A percentile compares a stretch with the other conserved stretches of the same genome.
Conservation (phyloP, 2,329 filamentous ascomycete genomes). For the Trichoderma gracile region DNA sequence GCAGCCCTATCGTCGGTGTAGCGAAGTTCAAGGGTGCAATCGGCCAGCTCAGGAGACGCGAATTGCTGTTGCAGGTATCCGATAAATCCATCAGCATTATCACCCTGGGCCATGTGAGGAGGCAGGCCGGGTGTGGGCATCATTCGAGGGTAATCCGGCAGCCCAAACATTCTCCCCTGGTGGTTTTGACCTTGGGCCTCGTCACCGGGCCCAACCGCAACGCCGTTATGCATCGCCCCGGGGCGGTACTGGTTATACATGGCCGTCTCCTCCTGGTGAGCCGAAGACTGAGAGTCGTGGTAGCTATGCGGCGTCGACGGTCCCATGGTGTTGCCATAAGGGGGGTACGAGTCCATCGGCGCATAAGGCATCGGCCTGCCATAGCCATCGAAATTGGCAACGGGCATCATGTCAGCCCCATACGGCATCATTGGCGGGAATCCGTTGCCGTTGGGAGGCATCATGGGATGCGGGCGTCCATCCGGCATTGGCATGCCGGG, state of each 20-base stretch:
- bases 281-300: conserved; percentile 61
- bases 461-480: conserved; percentile 40
- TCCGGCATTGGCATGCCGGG: conserved; percentile 45
- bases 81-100: conserved; percentile 43
- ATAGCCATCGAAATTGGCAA: conserved; percentile 41
- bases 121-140: conserved; percentile 36
- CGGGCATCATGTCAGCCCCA: conserved; percentile 40
- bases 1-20: conserved; percentile 44
- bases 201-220: conserved; percentile 35
- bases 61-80: conserved; percentile 44
- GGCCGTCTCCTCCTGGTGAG: conserved; percentile 48
- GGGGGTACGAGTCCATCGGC: conserved; percentile 40
- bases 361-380: conserved; percentile 42
- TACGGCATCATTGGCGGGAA: conserved; percentile 44
- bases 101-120: conserved; percentile 34
- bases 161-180: conserved; percentile 37
- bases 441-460: conserved; percentile 36
- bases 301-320: conserved; percentile 62
- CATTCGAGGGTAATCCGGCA: conserved; percentile 38
- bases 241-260: conserved; percentile 44
- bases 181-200: conserved; percentile 36
- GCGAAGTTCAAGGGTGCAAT: conserved; percentile 50
- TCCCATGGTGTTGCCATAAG: conserved; percentile 46
- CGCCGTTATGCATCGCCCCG: conserved; percentile 45
- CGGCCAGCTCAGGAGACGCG: conserved; percentile 39